phyloP scores from a whole-genome alignment of 331 rosid genomes.

The Telfairia occidentalis region DNA sequence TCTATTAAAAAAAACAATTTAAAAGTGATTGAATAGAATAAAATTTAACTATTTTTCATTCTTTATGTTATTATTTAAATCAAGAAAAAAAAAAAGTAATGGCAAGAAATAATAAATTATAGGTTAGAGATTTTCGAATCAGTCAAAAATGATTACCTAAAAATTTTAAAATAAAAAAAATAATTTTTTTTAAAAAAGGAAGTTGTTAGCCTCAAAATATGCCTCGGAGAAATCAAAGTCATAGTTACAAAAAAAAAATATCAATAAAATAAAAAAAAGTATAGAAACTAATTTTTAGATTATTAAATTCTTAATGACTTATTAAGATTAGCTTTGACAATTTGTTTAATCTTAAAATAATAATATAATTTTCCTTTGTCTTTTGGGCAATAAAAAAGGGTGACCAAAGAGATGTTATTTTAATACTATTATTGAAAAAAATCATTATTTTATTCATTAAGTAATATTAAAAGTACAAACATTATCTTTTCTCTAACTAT shows the following conservation, averaged over 20 bases:
- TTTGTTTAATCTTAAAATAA: slow-evolving; percentile 8
- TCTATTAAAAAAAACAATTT: not conserved
- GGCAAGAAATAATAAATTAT: not conserved
- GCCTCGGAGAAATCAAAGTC: slow-evolving; percentile 7
- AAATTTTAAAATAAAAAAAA: not conserved
- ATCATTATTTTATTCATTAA: not conserved
- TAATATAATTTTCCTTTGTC: slow-evolving; percentile 8
- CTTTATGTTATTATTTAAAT: not conserved
- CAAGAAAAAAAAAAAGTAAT: not conserved
- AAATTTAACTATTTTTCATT: not conserved
- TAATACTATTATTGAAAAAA: not conserved
- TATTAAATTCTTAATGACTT: not conserved
- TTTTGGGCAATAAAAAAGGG: slow-evolving; percentile 1
- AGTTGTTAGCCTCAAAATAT: slow-evolving; percentile 1
- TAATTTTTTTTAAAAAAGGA: not conserved
- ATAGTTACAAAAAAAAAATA: not conserved
- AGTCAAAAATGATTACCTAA: not conserved
- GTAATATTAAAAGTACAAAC: slow-evolving; percentile 10
- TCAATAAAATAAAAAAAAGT: not conserved
- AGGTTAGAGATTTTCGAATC: not conserved
- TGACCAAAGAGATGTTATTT: slow-evolving; percentile 2
- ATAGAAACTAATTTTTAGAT: not conserved
- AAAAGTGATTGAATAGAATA: not conserved
- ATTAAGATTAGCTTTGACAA: slow-evolving; percentile 12
- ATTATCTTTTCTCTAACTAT: slow-evolving; percentile 9